These are phyloP conservation scores for Nothophytophthora sp. DNA, from an alignment of 352 stramenopile species.

Conservation along the genomic window DNA sequence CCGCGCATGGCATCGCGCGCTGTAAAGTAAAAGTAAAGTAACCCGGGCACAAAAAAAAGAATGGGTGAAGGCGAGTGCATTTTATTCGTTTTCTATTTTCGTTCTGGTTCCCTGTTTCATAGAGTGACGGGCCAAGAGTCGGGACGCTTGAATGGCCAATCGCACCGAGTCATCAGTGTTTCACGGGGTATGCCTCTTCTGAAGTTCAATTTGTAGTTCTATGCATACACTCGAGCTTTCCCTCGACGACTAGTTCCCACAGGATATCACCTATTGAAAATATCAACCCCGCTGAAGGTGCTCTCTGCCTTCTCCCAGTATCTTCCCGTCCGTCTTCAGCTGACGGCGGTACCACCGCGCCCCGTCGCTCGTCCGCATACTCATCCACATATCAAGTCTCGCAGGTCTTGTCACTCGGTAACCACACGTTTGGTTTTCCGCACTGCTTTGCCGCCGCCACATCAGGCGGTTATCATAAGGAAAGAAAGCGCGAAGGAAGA, in stretches of 20 bases:
- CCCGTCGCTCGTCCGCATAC: not conserved
- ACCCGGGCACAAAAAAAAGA: too few species aligned
- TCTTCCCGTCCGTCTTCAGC: too few species aligned
- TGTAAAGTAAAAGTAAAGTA: too few species aligned
- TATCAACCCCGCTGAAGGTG: too few species aligned
- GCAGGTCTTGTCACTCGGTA: not conserved
- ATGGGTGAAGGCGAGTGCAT: too few species aligned
- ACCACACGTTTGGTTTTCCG: not conserved
- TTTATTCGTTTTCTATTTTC: too few species aligned
- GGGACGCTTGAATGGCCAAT: not conserved
- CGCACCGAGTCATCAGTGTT: not conserved
- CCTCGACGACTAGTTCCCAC: not conserved
- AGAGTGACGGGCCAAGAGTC: not conserved
- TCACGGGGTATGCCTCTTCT: not conserved
- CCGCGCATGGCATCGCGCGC: too few species aligned
- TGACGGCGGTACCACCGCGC: not conserved
- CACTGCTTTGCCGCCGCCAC: constrained; percentile 7
- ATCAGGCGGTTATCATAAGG: not conserved
- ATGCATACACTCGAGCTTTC: too few species aligned
- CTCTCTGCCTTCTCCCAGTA: too few species aligned
- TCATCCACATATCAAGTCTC: not conserved
- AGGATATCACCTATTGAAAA: too few species aligned
- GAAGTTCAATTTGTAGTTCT: not conserved
- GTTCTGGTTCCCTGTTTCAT: too few species aligned
- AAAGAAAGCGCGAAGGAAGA: not conserved